These are phyloP conservation scores for Rhizopogon sp. DNA, from an alignment of 768 basidiomycete species.

Conservation along the genomic window DNA sequence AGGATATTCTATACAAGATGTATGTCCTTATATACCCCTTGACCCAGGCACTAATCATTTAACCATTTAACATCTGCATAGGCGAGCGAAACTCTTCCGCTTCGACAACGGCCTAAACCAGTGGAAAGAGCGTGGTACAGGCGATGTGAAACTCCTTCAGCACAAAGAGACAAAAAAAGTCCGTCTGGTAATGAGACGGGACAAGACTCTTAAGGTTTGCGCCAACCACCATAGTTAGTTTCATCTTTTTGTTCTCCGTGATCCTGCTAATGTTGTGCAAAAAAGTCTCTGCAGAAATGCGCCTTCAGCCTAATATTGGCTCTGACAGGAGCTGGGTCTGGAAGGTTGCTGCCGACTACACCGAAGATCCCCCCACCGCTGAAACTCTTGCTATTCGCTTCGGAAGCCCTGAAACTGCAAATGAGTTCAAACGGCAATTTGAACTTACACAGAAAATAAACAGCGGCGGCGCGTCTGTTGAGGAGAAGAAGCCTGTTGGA, in stretches of 20 bases:
- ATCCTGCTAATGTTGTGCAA: slow-evolving; percentile 5
- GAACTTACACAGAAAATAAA: slow-evolving; percentile 80
- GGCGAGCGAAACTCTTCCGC: slow-evolving; percentile 98
- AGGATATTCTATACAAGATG: slow-evolving; percentile 94
- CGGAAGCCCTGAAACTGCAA: slow-evolving; percentile 92
- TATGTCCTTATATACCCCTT: slow-evolving; percentile 38
- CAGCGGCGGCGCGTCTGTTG: slow-evolving; percentile 23
- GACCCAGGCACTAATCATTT: slow-evolving; percentile 16
- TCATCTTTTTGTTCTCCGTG: neutral
- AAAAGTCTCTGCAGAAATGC: slow-evolving; percentile 85
- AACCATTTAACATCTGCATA: slow-evolving; percentile 29
- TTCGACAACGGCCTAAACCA: slow-evolving; percentile 75
- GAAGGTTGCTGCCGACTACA: slow-evolving; percentile 94
- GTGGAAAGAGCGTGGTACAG: slow-evolving; percentile 99
- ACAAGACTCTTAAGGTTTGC: slow-evolving; percentile 99
- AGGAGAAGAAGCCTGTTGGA: slow-evolving; percentile 13
- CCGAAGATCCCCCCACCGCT: slow-evolving; percentile 82
- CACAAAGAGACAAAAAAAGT: slow-evolving; percentile 90
- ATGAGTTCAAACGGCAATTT: slow-evolving; percentile 84
- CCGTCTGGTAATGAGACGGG: slow-evolving; percentile 97
- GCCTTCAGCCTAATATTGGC: slow-evolving; percentile 94
- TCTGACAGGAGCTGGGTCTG: slow-evolving; percentile 99
- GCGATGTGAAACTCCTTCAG: slow-evolving; percentile 87
- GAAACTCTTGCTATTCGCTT: slow-evolving; percentile 99
- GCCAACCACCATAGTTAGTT: slow-evolving; percentile 92